Evolutionary conservation across 1,139 yeast species (phyloP), one percentile per base, ranked within the genome.

Genomic region (Lodderomyces theae): DNA sequence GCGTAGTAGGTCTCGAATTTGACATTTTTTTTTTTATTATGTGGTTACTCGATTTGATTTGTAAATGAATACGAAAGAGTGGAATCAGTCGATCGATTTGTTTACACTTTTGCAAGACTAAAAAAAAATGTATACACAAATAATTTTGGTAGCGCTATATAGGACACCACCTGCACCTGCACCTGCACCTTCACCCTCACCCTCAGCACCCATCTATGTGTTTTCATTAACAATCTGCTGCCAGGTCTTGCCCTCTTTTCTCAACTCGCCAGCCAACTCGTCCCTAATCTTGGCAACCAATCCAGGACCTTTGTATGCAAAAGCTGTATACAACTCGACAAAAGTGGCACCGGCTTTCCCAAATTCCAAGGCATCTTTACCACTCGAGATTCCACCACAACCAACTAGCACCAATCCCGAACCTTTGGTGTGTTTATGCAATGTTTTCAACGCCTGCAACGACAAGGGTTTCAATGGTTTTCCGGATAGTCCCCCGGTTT

Each of bases 251-350:
- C 89, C 94, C 59, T 83, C 89, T 51, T 73, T 78, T 46, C 69
- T 69, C 55, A 90, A 72, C 56, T 83, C 88, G 3, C 58, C 66
- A 7, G 80, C 74, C 49, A 90, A 73, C 54, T 87, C 96, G 52
- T 82, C 83, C 55, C 89, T 82, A 51, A 92, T 76, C 54, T 81
- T 80, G 37, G 82, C 79, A 6, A 94, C 87, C 41, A 87, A 69
- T 1, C 95, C 96, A 0, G 97, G 96, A 1, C 98, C 98, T 56
- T 80, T 81, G 67, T 88, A 90, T 1, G 95, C 97, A 63, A 87
- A 86, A 2, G 95, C 81, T 9, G 97, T 90, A 64, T 89, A 89
- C 41, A 88, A 64, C 61, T 90, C 87, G 35, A 90, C 80, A 56
- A 82, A 86, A 25, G 86, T 76, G 11, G 98, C 97, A 45, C 98